Evolutionary conservation across 2,329 filamentous ascomycete genomes (phyloP).

Genomic region (Fusarium oxysporum): DNA sequence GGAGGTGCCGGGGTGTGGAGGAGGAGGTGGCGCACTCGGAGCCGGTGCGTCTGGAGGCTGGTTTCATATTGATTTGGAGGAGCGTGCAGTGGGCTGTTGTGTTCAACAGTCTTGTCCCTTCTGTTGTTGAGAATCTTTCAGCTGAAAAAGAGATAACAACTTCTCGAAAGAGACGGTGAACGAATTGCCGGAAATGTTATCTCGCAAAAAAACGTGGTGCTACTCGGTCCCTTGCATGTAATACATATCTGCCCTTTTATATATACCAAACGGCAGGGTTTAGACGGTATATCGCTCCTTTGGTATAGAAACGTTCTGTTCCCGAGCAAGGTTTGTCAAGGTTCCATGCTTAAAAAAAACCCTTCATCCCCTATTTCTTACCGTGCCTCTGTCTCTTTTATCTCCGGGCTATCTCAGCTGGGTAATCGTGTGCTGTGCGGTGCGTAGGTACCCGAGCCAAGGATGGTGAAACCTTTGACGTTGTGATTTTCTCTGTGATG

Average conservation of each 20-base stretch:
- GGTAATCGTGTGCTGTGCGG: not conserved
- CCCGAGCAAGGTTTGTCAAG: constrained; percentile 6
- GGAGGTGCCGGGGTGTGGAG: constrained; percentile 14
- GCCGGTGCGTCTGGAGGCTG: constrained; percentile 32
- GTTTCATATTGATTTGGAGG: constrained; percentile 44
- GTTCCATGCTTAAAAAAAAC: not conserved
- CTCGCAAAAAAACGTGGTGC: constrained; percentile 9
- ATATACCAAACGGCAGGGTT: constrained; percentile 17
- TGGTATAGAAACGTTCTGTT: constrained; percentile 34
- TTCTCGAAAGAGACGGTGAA: constrained; percentile 26
- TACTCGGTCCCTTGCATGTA: constrained; percentile 35
- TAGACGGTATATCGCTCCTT: constrained; percentile 20
- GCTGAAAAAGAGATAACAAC: not conserved
- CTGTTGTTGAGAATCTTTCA: not conserved
- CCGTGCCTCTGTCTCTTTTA: constrained; percentile 8
- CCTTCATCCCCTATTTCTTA: constrained; percentile 22
- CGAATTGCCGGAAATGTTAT: constrained; percentile 15
- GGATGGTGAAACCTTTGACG: constrained; percentile 30
- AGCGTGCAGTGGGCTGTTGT: constrained; percentile 36
- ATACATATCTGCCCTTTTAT: constrained; percentile 27
- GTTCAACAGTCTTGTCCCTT: not conserved
- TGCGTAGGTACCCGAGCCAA: constrained; percentile 5
- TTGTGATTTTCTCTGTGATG: constrained; percentile 4
- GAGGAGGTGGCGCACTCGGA: constrained; percentile 16
- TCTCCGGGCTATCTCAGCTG: constrained; percentile 12